Evolutionary conservation across 2,329 filamentous ascomycete genomes (phyloP), one percentile per base, ranked within the genome.

Genomic region (Xylaria sp.): DNA sequence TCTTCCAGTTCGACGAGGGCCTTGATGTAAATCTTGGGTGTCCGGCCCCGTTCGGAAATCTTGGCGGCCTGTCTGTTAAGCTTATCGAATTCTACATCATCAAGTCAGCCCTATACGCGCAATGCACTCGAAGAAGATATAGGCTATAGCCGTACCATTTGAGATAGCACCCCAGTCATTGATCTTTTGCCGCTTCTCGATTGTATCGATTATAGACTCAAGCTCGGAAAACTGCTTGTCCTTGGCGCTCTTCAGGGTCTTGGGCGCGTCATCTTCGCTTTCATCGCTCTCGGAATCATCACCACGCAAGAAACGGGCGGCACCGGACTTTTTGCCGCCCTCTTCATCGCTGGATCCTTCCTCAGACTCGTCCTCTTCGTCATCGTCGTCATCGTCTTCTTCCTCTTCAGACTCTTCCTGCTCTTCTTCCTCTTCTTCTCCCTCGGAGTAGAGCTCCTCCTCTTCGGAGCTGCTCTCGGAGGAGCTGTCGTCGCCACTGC

Each of bases 101-200:
- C 19, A 26, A 37, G 21, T 39, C 18, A 45, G 48, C 48, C 19
- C 44, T 21, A 41, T 52, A 39, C 39, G 48, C 38, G 37, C 16
- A 18, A 44, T 26, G 17, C 43, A 26, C 42, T 34, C 5, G 11
- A 34, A 13, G 16, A 4, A 3, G 11, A 34, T 7, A 13, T 34
- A 13, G 4, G 29, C 43, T 17, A 7, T 21, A 34, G 47, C 69
- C 87, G 68, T 83, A 95, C 92, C 92, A 70, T 85, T 84, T 59
- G 91, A 90, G 65, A 97, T 95, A 60, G 93, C 87, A 63, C 89
- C 90, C 94, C 94, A 99, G 77, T 99, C 94, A 70, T 90, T 92
- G 71, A 97, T 99, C 82, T 96, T 97, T 76, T 94, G 83, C 59
- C 91, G 92, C 78, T 99, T 99, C 72, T 97, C 92, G 69, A 99